Evolutionary conservation across 257 asterid genomes (phyloP), one percentile per base, ranked within the genome.

Genomic region (Anisodus tanguticus): DNA sequence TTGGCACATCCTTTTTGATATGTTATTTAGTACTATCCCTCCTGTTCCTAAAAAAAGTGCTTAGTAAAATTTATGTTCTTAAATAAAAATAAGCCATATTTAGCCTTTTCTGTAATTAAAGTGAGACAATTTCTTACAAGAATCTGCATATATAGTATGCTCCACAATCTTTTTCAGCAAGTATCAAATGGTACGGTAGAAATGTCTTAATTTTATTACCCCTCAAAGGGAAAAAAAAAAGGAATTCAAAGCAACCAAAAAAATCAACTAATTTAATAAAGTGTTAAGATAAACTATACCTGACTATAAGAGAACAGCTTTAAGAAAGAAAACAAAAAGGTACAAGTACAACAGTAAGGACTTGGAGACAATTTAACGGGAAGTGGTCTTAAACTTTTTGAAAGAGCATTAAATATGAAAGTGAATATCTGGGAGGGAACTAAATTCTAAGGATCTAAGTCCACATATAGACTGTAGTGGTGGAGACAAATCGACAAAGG

Each of bases 401-500:
- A 8, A 64, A 47, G 12, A 53, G 37, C 10, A 12, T 39, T 57
- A 70, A 83, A 69, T 47, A 26, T 68, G 59, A 37, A 60, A 49
- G 81, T 76, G 59, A 76, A 51, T 49, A 49, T 22, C 1, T 74
- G 10, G 43, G 62, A 74, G 49, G 11, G 9, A 19, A 4, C n/a
- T 22, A 70, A 39, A 5, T 47, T 74, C 17, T 60, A 81, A 86
- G 51, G 84, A 87, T 79, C 84, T 53, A 82, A 87, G 91, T 86
- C 93, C 93, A 91, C 91, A 88, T 59, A 87, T 59, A 43, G 19
- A 43, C 45, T 19, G 39, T 64, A 76, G 41, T 76, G 31, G 63
- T 72, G 43, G 71, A 84, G 89, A 88, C 90, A 88, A 63, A 9
- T 83, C 82, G 90, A 86, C 91, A 87, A 12, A 70, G n/a, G 79